Evolutionary conservation across 2,329 filamentous ascomycete species (phyloP), one percentile per base, ranked within the genome.

Genomic region (Fonsecaea multimorphosa): DNA sequence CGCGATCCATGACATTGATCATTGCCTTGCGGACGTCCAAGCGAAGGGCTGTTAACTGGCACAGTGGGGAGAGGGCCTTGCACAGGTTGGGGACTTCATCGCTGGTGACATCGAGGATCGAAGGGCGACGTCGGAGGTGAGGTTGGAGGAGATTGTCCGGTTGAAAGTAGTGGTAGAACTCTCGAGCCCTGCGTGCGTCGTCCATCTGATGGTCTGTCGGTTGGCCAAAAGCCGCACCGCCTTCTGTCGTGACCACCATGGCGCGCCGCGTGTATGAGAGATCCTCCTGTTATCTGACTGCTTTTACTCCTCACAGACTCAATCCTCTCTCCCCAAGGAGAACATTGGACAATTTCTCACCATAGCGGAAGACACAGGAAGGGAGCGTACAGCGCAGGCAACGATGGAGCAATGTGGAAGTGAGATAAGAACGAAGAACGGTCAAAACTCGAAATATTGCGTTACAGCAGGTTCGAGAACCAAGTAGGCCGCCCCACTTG

Each of bases 1-100:
- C 76, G 24, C 78, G 76, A 68, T 84, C 83, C 61, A 85, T 80
- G 11, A 85, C 75, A 66, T 78, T 81, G 56, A 80, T 76, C 57
- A 80, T 67, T 1, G 77, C 77, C 24, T 79, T 75, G 63, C 78
- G 73, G 3, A 74, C 76, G 62, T 67, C 38, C 56, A 61, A 64
- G 51, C 66, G 66, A 8, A 68, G 31, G 1, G 64, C 64, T 6
- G 63, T 53, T 22, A 68, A 61, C 31, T 68, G 66, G 27, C 58
- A 61, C 19, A 63, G 63, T 2, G 66, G 66, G 16, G 60, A 40
- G 34, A 68, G 56, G 1, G 66, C 59, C 40, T 53, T 55, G 38
- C 63, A 64, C 11, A 68, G 56, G 27, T 55, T 54, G n/a, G 65
- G 61, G 46, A 64, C 56, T 16, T 65, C 34, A 14, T 56, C 36